Conservation (phyloP, 441 rosid species). For the Omphalea diandra region DNA sequence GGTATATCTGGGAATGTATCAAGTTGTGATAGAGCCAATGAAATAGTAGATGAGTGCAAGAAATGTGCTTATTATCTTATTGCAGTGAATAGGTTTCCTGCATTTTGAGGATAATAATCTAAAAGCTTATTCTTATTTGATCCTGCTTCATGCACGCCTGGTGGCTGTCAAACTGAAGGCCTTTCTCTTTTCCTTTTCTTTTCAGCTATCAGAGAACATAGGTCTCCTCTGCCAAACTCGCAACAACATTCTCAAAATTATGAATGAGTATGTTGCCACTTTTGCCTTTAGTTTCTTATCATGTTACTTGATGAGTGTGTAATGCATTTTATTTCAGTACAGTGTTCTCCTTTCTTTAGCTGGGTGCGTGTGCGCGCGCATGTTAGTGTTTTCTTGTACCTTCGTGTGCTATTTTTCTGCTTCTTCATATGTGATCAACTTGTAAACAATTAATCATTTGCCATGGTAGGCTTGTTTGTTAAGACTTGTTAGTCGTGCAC, state of each 20-base stretch:
- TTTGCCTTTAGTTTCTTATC: constrained; percentile 1
- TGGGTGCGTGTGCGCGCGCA: not conserved
- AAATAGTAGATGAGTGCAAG: not conserved
- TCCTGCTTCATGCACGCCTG: constrained; percentile 2
- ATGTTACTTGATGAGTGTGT: not conserved
- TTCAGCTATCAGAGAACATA: constrained; percentile 50
- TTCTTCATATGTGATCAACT: not conserved
- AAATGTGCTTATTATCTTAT: not conserved
- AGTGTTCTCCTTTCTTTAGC: not conserved
- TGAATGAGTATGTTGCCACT: constrained; percentile 41
- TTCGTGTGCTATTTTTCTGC: not conserved
- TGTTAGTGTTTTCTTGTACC: not conserved
- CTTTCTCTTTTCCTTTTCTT: constrained; percentile 5
- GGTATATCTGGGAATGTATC: too few species aligned
- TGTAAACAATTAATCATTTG: not conserved
- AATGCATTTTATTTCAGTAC: not conserved
- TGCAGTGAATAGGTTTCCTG: not conserved
- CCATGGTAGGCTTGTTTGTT: not conserved
- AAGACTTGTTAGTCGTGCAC: not conserved
- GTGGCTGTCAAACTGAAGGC: constrained; percentile 11
- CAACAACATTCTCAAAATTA: constrained; percentile 40
- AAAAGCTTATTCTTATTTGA: not conserved
- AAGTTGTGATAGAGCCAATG: not conserved
- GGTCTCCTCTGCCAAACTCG: constrained; percentile 42
- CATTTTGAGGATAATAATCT: constrained; percentile 1